Conservation (phyloP, 2,329 filamentous ascomycete species). For the Ambrosiella xylebori region DNA sequence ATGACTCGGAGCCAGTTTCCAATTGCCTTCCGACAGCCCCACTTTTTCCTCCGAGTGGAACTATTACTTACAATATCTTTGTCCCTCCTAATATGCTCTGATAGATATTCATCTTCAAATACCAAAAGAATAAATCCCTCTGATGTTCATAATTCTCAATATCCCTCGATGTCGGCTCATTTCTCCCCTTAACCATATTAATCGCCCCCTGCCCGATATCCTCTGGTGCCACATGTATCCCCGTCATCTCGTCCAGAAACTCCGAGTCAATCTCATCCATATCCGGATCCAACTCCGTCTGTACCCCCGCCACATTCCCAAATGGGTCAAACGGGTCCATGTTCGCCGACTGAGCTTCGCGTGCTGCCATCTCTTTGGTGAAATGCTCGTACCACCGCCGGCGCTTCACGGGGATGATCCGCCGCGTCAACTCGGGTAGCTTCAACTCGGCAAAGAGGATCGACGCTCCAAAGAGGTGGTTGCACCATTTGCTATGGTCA, state of each 20-base stretch:
- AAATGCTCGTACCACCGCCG: slow-evolving; percentile 22
- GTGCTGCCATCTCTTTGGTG: slow-evolving; percentile 18
- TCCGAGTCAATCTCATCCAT: slow-evolving; percentile 26
- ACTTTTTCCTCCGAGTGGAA: background rate
- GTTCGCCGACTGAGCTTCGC: slow-evolving; percentile 13
- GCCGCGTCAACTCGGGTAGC: slow-evolving; percentile 52
- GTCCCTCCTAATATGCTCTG: slow-evolving; percentile 82
- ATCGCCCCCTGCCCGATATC: slow-evolving; percentile 23
- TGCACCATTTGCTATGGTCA: slow-evolving; percentile 91
- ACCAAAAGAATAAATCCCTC: slow-evolving; percentile 90
- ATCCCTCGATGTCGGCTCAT: slow-evolving; percentile 39
- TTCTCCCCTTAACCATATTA: slow-evolving; percentile 20
- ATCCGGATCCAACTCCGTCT: slow-evolving; percentile 16
- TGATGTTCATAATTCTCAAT: slow-evolving; percentile 65
- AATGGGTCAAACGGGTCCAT: slow-evolving; percentile 16
- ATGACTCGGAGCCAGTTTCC: background rate
- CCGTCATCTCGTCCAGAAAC: slow-evolving; percentile 26
- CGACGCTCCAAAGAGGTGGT: slow-evolving; percentile 69
- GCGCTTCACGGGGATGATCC: slow-evolving; percentile 47
- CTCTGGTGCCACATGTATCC: slow-evolving; percentile 22
- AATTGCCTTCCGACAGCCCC: background rate
- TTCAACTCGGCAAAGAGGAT: slow-evolving; percentile 72
- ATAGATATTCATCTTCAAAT: slow-evolving; percentile 81
- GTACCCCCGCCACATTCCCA: slow-evolving; percentile 15
- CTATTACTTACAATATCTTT: slow-evolving; percentile 53